phyloP scores from a whole-genome alignment of 2,329 filamentous ascomycete genomes.

The Diaporthe nobilis region DNA sequence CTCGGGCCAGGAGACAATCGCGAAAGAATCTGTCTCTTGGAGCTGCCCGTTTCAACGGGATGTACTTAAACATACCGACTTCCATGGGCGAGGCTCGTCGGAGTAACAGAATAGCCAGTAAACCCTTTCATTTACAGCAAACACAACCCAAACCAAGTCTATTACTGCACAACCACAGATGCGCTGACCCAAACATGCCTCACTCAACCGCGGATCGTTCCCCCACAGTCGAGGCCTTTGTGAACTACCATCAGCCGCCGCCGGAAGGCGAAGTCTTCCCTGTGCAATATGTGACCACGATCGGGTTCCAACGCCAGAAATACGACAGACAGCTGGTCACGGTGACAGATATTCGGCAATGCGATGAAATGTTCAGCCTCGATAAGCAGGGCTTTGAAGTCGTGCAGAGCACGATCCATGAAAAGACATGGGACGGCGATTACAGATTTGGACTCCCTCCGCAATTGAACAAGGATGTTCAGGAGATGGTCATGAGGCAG shows the following conservation, averaged over 20 bases:
- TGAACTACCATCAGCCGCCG: constrained; percentile 7
- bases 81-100: not conserved
- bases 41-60: not conserved
- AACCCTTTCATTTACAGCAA: not conserved
- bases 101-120: not conserved
- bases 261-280: not conserved
- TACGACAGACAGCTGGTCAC: constrained; percentile 4
- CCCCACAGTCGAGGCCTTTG: constrained; percentile 3
- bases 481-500: constrained; percentile 16
- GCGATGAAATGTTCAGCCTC: not conserved
- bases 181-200: not conserved
- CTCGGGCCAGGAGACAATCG: not conserved
- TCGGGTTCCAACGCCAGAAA: constrained; percentile 10
- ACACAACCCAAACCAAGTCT: not conserved
- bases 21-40: not conserved
- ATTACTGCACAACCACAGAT: not conserved
- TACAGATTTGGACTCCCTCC: constrained; percentile 12
- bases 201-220: not conserved
- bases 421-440: constrained; percentile 3
- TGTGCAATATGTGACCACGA: constrained; percentile 11
- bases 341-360: constrained; percentile 2
- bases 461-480: constrained; percentile 4
- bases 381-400: constrained; percentile 11
- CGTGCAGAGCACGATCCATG: not conserved
- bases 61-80: not conserved